Conservation (phyloP, 1,139 yeast genomes). For the Suhomyces panamericanus region DNA sequence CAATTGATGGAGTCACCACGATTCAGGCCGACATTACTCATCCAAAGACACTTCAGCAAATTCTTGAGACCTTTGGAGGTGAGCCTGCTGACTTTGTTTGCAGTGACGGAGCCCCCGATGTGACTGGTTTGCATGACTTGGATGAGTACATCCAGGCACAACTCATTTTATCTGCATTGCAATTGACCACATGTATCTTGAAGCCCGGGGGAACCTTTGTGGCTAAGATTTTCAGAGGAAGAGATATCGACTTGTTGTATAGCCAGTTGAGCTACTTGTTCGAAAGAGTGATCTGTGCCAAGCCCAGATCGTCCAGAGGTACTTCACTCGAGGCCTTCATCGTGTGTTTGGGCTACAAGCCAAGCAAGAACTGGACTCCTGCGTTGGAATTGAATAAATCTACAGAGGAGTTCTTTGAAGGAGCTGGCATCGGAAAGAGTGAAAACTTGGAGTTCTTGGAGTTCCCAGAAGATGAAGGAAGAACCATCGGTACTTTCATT, state of each 20-base stretch:
- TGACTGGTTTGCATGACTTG: conserved; percentile 92
- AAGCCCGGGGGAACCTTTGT: conserved; percentile 91
- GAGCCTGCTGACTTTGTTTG: conserved; percentile 94
- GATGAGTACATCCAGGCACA: conserved; percentile 98
- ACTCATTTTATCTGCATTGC: conserved; percentile 83
- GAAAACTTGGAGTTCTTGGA: conserved; percentile 43
- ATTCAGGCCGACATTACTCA: conserved; percentile 97
- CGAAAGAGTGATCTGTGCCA: conserved; percentile 87
- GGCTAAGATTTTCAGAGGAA: conserved; percentile 93
- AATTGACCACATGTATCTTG: conserved; percentile 82
- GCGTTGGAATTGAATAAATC: conserved; percentile 55
- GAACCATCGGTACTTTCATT: conserved; percentile 79
- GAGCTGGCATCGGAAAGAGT: conserved; percentile 58
- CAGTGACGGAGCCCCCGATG: conserved; percentile 98
- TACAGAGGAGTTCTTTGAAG: conserved; percentile 80
- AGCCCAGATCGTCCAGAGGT: conserved; percentile 92
- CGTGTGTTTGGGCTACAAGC: conserved; percentile 85
- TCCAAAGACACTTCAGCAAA: conserved; percentile 77
- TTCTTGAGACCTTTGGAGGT: conserved; percentile 81
- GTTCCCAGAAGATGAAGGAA: conserved; percentile 53
- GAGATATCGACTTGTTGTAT: conserved; percentile 90
- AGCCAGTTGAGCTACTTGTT: conserved; percentile 84
- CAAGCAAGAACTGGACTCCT: conserved; percentile 82
- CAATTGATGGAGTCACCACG: conserved; percentile 82
- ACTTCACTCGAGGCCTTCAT: conserved; percentile 91